Base-by-base conservation (phyloP, 2,329 filamentous ascomycete genomes). In the Fusarium avenaceum region DNA sequence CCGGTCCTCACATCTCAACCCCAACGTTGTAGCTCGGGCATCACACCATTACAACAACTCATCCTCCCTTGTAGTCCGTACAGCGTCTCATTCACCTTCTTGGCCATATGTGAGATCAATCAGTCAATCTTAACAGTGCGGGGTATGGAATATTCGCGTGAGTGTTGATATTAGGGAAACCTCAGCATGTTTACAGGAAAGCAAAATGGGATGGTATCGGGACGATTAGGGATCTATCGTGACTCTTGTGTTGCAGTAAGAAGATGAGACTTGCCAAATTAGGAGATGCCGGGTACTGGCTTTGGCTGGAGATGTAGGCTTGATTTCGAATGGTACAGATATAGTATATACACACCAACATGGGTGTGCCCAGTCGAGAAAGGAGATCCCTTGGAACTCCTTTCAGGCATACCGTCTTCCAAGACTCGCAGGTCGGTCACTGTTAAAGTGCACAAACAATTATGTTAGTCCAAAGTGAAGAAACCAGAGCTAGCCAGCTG, bases 211-310 rank as follows among this genome's bases (percentile, higher is more conserved):
- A 40, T 13, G 20, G 19, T 7, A 28, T 67, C 67, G 69, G 69
- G 19, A 71, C 48, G 55, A 58, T 63, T 69, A 69, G 69, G 69
- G 47, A 52, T 45, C 43, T 52, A 39, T 15, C 19, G 33, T 42
- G 35, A 33, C 49, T 22, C 33, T 32, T 38, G 40, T 46, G 39
- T 43, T 57, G 15, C 40, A 33, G 22, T 20, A 32, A 35, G 38
- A 28, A 28, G 4, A 20, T 7, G 20, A 45, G 17, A 20, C 15
- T 51, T 62, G 24, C 52, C n/a, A 35, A 4, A 43, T n/a, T 47
- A 43, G 30, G 35, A 32, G 24, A 57, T 51, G 14, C 43, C 46
- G 53, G 42, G 22, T 40, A 26, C 40, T 49, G 20, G 7, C 40
- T 45, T 43, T 32, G 17, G 14, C 4, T 7, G 35, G 55, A 68